Conservation (phyloP, 345 rosid species). For the Camelina hispida region DNA sequence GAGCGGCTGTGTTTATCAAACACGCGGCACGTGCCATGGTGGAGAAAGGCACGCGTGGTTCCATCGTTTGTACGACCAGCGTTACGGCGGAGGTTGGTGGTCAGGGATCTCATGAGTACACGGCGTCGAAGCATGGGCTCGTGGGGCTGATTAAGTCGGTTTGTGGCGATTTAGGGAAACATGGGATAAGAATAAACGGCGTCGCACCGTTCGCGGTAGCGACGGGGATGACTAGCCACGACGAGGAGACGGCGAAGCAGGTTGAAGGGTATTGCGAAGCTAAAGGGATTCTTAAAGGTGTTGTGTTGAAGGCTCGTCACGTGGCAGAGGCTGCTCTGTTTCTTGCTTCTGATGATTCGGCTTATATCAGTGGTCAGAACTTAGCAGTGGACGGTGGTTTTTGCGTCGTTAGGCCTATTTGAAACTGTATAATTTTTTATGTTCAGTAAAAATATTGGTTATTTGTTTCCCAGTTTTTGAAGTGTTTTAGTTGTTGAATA, state of each 20-base stretch:
- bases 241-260: constrained; percentile 47
- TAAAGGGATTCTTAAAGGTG: constrained; percentile 62
- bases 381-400: constrained; percentile 83
- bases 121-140: constrained; percentile 70
- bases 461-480: not conserved
- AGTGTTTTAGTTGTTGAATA: too few species aligned
- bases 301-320: constrained; percentile 65
- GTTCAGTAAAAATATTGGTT: not conserved
- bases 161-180: constrained; percentile 70
- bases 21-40: constrained; percentile 80
- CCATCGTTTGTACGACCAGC: constrained; percentile 72
- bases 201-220: constrained; percentile 75
- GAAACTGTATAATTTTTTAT: not conserved
- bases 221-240: constrained; percentile 61
- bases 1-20: constrained; percentile 71
- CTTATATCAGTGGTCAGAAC: constrained; percentile 78
- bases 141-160: constrained; percentile 70
- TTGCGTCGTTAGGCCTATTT: constrained; percentile 43
- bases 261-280: constrained; percentile 53
- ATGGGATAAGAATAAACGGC: constrained; percentile 83
- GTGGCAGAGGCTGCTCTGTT: constrained; percentile 87
- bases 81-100: constrained; percentile 42
- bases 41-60: constrained; percentile 57
- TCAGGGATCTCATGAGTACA: constrained; percentile 67
- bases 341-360: constrained; percentile 84